phyloP scores from a whole-genome alignment of 148 eudicot genomes.

The Rhododendron simsii region DNA sequence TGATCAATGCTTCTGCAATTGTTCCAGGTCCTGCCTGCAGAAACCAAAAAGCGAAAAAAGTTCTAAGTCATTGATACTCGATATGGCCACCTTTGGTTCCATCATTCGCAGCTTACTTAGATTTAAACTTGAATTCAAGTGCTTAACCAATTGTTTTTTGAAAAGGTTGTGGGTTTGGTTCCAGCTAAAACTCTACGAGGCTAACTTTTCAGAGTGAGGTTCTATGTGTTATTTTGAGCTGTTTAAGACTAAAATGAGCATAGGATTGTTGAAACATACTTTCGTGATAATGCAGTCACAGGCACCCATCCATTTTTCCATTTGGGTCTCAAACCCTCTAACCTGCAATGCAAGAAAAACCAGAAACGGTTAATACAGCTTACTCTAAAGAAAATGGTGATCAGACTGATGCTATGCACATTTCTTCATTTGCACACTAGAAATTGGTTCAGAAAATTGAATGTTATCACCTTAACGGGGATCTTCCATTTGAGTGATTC shows the following conservation, averaged over 20 bases:
- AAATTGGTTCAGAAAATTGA: background rate
- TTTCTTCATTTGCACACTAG: background rate
- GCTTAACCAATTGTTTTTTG: background rate
- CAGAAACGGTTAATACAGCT: background rate
- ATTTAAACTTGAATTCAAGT: background rate
- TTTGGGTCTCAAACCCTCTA: constrained; percentile 86
- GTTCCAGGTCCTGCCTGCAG: constrained; percentile 97
- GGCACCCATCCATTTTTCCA: constrained; percentile 99
- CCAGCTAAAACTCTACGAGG: background rate
- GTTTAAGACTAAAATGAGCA: background rate
- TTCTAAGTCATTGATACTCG: background rate
- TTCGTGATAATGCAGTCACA: constrained; percentile 96
- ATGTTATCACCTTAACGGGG: constrained; percentile 64
- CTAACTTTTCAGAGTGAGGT: background rate
- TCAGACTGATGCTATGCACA: background rate
- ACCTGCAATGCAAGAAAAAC: constrained; percentile 29
- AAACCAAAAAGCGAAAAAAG: background rate
- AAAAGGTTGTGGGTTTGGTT: background rate
- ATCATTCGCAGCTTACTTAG: background rate
- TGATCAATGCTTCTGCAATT: constrained; percentile 87
- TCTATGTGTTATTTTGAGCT: background rate
- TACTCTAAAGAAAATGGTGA: background rate
- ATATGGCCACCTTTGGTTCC: background rate
- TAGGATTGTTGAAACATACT: constrained; percentile 26
- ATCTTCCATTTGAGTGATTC: constrained; percentile 76